A percentile compares a stretch with the other conserved stretches of the same genome.
These are phyloP conservation scores for Panus rudis DNA, from an alignment of 768 basidiomycete species.

Conservation along the genomic window DNA sequence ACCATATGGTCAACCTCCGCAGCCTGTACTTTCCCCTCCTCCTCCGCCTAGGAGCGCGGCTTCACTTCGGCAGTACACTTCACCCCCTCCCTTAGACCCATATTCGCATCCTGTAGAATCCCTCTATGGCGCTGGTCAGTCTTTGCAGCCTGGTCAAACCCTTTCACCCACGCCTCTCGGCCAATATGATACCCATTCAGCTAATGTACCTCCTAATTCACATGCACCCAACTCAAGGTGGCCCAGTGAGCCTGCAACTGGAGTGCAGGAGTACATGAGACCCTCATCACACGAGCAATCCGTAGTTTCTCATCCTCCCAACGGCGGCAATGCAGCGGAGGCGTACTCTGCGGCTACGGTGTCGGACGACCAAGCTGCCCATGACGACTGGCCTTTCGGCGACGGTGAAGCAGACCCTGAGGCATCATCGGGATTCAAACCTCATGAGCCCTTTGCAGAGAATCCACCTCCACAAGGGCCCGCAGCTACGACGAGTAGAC, in stretches of 20 bases:
- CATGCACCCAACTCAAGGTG: background rate
- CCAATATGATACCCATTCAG: background rate
- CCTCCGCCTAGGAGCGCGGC: slow-evolving; percentile 7
- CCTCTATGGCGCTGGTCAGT: background rate
- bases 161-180: background rate
- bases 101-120: background rate
- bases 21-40: slow-evolving; percentile 11
- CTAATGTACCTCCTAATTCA: background rate
- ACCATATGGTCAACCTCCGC: slow-evolving; percentile 9
- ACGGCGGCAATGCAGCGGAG: too few species aligned
- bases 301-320: background rate
- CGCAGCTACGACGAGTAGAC: too few species aligned
- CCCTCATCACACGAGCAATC: background rate
- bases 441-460: too few species aligned
- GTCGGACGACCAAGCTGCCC: too few species aligned
- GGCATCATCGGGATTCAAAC: too few species aligned
- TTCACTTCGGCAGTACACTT: slow-evolving; percentile 1
- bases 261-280: background rate
- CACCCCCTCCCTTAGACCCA: slow-evolving; percentile 1
- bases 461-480: too few species aligned
- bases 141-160: background rate
- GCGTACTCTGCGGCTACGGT: background rate
- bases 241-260: background rate
- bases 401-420: too few species aligned
- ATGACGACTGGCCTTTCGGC: too few species aligned